phyloP scores from a whole-genome alignment of 176 grass and related monocot species.

The Neostapfia colusana region DNA sequence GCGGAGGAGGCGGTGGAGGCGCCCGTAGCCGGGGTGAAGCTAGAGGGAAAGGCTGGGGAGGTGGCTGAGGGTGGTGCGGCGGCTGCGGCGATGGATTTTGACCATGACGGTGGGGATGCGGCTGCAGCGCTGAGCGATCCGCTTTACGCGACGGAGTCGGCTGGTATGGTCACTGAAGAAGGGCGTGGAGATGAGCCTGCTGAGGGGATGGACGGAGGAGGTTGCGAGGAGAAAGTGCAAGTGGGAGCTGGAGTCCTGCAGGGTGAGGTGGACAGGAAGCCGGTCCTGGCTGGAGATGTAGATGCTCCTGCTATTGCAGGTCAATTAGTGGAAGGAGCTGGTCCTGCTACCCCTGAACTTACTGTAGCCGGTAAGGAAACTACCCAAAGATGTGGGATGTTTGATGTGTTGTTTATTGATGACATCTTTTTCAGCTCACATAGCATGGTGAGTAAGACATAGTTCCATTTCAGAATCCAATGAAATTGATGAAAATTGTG shows the following conservation, averaged over 20 bases:
- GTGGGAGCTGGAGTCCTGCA: not conserved
- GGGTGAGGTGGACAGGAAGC: slow-evolving; percentile 19
- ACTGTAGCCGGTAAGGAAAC: slow-evolving; percentile 32
- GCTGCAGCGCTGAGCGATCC: not conserved
- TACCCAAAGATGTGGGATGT: not conserved
- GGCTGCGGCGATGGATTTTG: not conserved
- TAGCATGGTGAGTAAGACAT: not conserved
- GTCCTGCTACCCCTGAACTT: slow-evolving; percentile 7
- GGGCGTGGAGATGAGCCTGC: not conserved
- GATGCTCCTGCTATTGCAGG: not conserved
- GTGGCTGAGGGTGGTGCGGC: not conserved
- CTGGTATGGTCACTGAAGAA: slow-evolving; percentile 37
- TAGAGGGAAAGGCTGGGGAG: slow-evolving; percentile 1
- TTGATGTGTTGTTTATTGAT: not conserved
- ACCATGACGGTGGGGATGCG: not conserved
- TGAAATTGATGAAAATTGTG: not conserved
- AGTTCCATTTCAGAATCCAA: slow-evolving; percentile 12
- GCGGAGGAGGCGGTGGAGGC: not conserved
- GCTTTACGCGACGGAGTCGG: slow-evolving; percentile 30
- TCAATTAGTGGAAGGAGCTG: not conserved
- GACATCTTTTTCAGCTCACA: not conserved
- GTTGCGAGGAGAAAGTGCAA: slow-evolving; percentile 15
- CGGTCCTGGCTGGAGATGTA: not conserved
- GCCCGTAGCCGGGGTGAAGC: not conserved
- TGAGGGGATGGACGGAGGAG: not conserved